phyloP scores from a whole-genome alignment of 2,329 filamentous ascomycete species.

The Aureobasidium musti region DNA sequence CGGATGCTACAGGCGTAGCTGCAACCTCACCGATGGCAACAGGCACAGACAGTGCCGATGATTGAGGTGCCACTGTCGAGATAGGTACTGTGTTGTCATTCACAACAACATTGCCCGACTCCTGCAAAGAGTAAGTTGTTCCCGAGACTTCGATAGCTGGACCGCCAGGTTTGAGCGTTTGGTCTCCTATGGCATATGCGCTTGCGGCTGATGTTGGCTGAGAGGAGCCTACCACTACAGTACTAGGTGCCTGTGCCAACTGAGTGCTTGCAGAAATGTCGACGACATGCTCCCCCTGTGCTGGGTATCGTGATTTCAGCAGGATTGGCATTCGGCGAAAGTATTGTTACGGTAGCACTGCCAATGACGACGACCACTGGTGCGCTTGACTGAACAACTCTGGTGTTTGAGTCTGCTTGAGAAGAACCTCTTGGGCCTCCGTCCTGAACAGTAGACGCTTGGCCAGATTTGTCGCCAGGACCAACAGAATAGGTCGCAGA shows the following conservation, averaged over 20 bases:
- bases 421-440: neutral
- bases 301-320: neutral
- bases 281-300: neutral
- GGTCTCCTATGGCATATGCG: constrained; percentile 2
- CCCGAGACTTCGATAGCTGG: neutral
- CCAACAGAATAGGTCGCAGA: neutral
- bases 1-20: neutral
- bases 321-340: neutral
- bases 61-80: neutral
- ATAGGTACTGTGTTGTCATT: neutral
- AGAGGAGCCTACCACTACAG: neutral
- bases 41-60: neutral
- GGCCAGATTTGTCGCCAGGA: neutral
- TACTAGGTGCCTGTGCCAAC: neutral
- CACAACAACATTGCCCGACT: neutral
- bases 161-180: neutral
- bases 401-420: neutral
- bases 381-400: neutral
- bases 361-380: constrained; percentile 1
- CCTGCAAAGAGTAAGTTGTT: constrained; percentile 5
- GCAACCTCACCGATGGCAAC: neutral
- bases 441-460: neutral
- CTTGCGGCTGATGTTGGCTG: neutral
- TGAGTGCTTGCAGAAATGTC: neutral
- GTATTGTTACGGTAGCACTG: neutral